These are phyloP conservation scores for Candida succiphila DNA, from an alignment of 805 yeast species.

Conservation along the genomic window DNA sequence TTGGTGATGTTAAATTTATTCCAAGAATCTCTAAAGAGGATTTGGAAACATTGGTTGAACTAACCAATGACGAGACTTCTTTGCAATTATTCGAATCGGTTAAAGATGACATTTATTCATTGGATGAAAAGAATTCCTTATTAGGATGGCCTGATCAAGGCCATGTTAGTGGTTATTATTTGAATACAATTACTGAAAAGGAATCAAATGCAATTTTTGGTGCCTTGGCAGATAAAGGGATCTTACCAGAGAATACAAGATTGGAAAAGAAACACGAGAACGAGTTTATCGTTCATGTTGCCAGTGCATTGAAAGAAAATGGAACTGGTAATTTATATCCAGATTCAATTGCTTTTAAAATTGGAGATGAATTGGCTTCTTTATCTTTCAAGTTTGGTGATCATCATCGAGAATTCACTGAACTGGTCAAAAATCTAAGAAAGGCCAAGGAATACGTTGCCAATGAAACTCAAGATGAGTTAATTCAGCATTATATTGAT, in stretches of 20 bases:
- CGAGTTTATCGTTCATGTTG: slow-evolving; percentile 53
- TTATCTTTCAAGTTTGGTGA: slow-evolving; percentile 67
- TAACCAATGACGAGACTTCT: slow-evolving; percentile 25
- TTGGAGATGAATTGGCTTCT: slow-evolving; percentile 29
- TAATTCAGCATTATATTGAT: slow-evolving; percentile 57
- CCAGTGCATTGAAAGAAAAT: slow-evolving; percentile 47
- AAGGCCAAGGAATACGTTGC: slow-evolving; percentile 57
- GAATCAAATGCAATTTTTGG: slow-evolving; percentile 63
- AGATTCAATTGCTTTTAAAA: slow-evolving; percentile 24
- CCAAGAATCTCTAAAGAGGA: slow-evolving; percentile 45
- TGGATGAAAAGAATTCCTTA: slow-evolving; percentile 37
- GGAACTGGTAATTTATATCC: slow-evolving; percentile 49
- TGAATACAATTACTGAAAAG: slow-evolving; percentile 38
- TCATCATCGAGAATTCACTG: slow-evolving; percentile 52
- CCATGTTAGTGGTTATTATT: slow-evolving; percentile 67
- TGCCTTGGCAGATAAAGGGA: slow-evolving; percentile 49
- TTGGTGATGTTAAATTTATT: slow-evolving; percentile 81
- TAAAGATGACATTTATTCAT: slow-evolving; percentile 38
- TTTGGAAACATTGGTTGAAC: slow-evolving; percentile 38
- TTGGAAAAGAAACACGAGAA: slow-evolving; percentile 43
- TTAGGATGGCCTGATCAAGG: slow-evolving; percentile 77
- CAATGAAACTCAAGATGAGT: slow-evolving; percentile 57
- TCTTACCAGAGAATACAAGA: slow-evolving; percentile 76
- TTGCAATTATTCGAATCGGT: slow-evolving; percentile 31
- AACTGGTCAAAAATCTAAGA: slow-evolving; percentile 45